These are phyloP conservation scores for Hsuehochloa calcarea DNA, from an alignment of 176 grass and related monocot genomes.

Conservation along the genomic window DNA sequence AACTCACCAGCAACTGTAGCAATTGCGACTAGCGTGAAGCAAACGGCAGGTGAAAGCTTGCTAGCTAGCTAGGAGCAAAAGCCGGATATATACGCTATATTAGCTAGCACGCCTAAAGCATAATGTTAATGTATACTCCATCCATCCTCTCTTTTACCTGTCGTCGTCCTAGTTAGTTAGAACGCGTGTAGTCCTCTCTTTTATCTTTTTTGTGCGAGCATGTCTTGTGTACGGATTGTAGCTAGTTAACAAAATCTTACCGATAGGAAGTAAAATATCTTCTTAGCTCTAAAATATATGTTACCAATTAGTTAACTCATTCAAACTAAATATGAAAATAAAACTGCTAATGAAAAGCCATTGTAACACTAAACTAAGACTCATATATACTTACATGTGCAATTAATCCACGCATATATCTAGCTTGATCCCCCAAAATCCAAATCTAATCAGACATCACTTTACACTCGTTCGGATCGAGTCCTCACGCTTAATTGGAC, in stretches of 20 bases:
- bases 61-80: neutral
- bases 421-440: neutral
- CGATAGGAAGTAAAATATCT: too few species aligned
- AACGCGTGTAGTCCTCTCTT: too few species aligned
- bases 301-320: neutral
- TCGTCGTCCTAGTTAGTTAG: too few species aligned
- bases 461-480: neutral
- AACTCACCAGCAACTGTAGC: slow-evolving; percentile 27
- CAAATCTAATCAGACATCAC: neutral
- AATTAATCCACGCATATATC: neutral
- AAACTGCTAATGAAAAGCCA: neutral
- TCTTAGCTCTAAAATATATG: too few species aligned
- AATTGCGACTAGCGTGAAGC: slow-evolving; percentile 25
- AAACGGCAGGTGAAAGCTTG: neutral
- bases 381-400: neutral
- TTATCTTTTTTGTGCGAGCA: too few species aligned
- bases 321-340: neutral
- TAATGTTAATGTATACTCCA: too few species aligned
- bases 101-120: too few species aligned
- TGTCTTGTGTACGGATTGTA: too few species aligned
- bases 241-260: too few species aligned
- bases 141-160: too few species aligned
- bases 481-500: neutral
- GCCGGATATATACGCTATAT: neutral
- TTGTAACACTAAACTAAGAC: neutral